Base-by-base conservation (phyloP, 192 early-diverging fungal species). In the Phlyctochytrium planicorne region DNA sequence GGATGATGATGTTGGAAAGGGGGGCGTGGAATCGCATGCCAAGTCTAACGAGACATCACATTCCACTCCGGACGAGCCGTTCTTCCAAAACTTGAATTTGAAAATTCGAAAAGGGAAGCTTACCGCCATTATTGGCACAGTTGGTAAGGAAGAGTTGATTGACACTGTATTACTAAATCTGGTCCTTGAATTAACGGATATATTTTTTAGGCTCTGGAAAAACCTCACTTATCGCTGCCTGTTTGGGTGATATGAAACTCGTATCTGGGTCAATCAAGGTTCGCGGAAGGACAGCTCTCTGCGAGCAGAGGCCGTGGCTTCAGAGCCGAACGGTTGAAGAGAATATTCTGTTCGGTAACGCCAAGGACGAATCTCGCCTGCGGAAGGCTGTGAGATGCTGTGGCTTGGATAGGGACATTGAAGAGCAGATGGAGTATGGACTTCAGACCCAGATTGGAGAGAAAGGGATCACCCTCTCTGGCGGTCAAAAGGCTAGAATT, bases 231-330 rank as follows among this genome's bases (percentile, higher is more conserved):
- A 66, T 93, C 6, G 75, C 82, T 34, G 90, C 89, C 0, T 68
- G 95, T 10, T 70, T 98, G 2, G 93, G 93, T 20, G 94, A 98
- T 73, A 95, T 96, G 17, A 71, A 94, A 1, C 91, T 89, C 20
- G 93, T 94, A 69, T 93, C 93, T 88, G 59, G 56, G 12, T 25
- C 6, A 3, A 65, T 47, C 50, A 24, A 34, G 29, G 75, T 80
- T 12, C 70, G 75, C 27, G 56, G 72, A 6, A 69, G 69, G 17
- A 89, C 78, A 16, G 76, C 77, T 1, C 64, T 64, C 31, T 63
- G 61, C 31, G 52, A 75, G 34, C 78, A 79, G 36, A 32, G 35
- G 23, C 60, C 75, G 4, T 79, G 78, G 78, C 69, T 79, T 24
- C 23, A 67, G 37, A 61, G 34, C 34, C 52, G 34, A 56, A 81